Evolutionary conservation across 2,329 filamentous ascomycete species (phyloP), one percentile per base, ranked within the genome.

Genomic region (Aspergillus novoparasiticus): DNA sequence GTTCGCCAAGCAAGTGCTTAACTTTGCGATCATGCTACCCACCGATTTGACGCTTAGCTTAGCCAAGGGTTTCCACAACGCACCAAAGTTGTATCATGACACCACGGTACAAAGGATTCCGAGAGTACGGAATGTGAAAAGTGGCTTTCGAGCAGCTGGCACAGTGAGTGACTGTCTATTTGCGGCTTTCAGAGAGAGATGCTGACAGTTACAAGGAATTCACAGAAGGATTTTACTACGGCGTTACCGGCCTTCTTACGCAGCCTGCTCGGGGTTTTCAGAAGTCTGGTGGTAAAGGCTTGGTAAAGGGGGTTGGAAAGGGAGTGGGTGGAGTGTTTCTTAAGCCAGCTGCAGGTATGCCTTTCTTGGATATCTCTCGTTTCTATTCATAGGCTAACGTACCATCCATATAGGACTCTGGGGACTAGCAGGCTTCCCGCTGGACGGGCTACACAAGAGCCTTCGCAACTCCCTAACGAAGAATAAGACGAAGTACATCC

Each of bases 21-120:
- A 85, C 12, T 89, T 90, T n/a, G 87, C 91, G 6, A 83, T 94
- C 63, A 92, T 91, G 69, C 89, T 90, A 1, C 94, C 93, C 0
- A 90, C 95, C 84, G 92, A 96, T 74, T 90, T 97, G 66, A 92
- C 91, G 46, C 79, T 97, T 48, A 91, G 91, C 0, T 79, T 97
- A 43, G 90, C 93, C 0, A 91, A 90, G 75, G 94, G 94, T 0
- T 96, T 97, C 74, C 90, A 94, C 73, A 97, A 97, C 70, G 90
- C 91, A 6, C 93, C 94, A 0, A 89, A 87, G 68, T 81, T 97
- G 1, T 97, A 97, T 73, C 91, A 93, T 48, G 93, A 96, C 71
- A 88, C 92, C 1, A 94, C 89, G 1, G 88, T 97, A 0, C 85
- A 92, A 10, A 89, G 90, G n/a, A 81, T 86, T 1, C 90, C 93